phyloP scores from a whole-genome alignment of 495 filamentous ascomycete species.

The Aspergillus steynii region DNA sequence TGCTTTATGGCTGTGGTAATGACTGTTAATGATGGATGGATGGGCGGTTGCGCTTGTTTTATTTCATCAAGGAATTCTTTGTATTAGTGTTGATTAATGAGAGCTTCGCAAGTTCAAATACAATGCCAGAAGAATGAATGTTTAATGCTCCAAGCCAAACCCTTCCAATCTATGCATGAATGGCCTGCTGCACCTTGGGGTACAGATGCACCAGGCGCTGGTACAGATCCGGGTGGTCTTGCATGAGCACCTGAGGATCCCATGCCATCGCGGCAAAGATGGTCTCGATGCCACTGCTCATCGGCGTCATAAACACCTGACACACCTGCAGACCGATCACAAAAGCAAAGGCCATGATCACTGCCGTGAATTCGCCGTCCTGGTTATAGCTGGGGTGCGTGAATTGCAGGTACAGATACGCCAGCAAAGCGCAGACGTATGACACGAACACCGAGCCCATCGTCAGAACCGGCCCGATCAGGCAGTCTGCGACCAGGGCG shows the following conservation, averaged over 20 bases:
- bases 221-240: conserved; percentile 81
- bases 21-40: neutral
- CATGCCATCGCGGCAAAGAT: conserved; percentile 88
- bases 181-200: conserved; percentile 75
- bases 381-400: conserved; percentile 78
- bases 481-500: conserved; percentile 83
- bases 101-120: neutral
- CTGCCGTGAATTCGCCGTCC: conserved; percentile 66
- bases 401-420: conserved; percentile 81
- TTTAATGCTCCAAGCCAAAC: neutral
- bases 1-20: neutral
- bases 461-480: conserved; percentile 85
- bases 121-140: neutral
- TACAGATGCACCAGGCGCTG: conserved; percentile 74
- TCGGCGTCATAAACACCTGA: conserved; percentile 82
- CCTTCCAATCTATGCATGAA: conserved; percentile 50
- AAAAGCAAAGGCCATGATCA: conserved; percentile 82
- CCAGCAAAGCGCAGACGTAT: conserved; percentile 76
- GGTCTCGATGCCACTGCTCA: conserved; percentile 64
- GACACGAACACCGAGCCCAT: conserved; percentile 84
- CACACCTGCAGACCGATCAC: conserved; percentile 83
- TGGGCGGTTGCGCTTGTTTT: neutral
- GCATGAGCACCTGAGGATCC: conserved; percentile 83
- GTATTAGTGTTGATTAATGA: neutral
- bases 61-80: neutral